Evolutionary conservation across 441 rosid species (phyloP).

Genomic region (Populus hybrid): DNA sequence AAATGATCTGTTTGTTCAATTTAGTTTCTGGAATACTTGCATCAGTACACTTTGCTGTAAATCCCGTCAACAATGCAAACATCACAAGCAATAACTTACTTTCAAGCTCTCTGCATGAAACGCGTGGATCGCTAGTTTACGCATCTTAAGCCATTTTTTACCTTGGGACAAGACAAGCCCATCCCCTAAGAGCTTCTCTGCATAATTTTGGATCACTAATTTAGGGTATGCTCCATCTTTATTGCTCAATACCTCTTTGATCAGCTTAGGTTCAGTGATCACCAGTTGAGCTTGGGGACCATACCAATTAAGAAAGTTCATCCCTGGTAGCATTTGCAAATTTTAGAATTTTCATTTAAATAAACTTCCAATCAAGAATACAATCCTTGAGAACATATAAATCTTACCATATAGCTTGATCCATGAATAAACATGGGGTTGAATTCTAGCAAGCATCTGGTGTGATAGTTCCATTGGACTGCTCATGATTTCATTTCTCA

Average conservation of each 20-base stretch:
- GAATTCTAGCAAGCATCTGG: slow-evolving; percentile 28
- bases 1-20: neutral
- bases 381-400: neutral
- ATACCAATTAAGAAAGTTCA: slow-evolving; percentile 29
- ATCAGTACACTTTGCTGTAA: neutral
- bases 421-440: slow-evolving; percentile 37
- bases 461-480: slow-evolving; percentile 31
- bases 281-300: slow-evolving; percentile 31
- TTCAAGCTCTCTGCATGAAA: slow-evolving; percentile 38
- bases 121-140: slow-evolving; percentile 39
- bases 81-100: slow-evolving; percentile 11
- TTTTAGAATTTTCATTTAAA: neutral
- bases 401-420: slow-evolving; percentile 30
- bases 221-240: slow-evolving; percentile 23
- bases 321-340: slow-evolving; percentile 18
- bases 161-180: slow-evolving; percentile 30
- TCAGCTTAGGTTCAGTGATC: slow-evolving; percentile 26
- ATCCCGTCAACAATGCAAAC: neutral
- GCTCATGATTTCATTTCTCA: slow-evolving; percentile 16
- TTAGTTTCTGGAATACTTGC: neutral
- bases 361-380: neutral
- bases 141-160: slow-evolving; percentile 32
- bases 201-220: neutral
- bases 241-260: slow-evolving; percentile 32
- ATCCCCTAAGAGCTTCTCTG: slow-evolving; percentile 32